Base-by-base conservation (phyloP, 176 grass and related monocot genomes). In the Carex kokanica region DNA sequence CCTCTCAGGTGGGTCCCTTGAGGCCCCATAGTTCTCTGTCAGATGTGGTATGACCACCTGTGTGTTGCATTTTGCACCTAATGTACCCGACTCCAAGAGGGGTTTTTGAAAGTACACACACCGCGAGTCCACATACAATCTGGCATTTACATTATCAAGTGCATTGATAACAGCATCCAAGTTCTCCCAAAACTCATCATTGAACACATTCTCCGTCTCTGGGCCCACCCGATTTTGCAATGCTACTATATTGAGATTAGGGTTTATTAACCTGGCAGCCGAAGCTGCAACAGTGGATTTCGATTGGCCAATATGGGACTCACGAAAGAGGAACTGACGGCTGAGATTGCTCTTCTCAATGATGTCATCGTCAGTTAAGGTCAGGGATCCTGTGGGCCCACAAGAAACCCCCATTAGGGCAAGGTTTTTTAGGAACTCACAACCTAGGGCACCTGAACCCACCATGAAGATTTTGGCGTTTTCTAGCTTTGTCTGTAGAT, bases 261-360 rank as follows among this genome's bases (percentile, higher is more conserved):
- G 87, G 58, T 94, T 97, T 54, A 97, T 97, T 71, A 84, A 80
- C 78, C 74, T 83, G 25, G 92, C 90, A 85, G 92, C 90, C 74
- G 90, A 87, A 86, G 94, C 92, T 90, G 94, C 94, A 74, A 97
- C 90, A 0, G 83, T 94, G 41, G 94, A 97, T 88, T 97, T 97
- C 3, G 94, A 90, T 67, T 97, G 94, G 55, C 94, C 90, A 85
- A 97, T 97, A 81, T 97, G 93, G 87, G 92, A 97, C 81, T 97
- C 90, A 15, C 94, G 92, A 86, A 97, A 97, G 65, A 97, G 94
- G 86, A 97, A 97, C 62, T 97, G 94, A 20, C 94, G 94, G 83
- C 94, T 97, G 45, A 97, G 92, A 89, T 97, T 97, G 64, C 94
- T 97, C 85, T 92, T 97, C 83, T 97, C 92, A 88, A 94, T 97